A percentile compares a stretch with the other conserved stretches of the same genome.
These are phyloP conservation scores for Thielaviopsis euricoi DNA, from an alignment of 2,329 filamentous ascomycete genomes.

Conservation along the genomic window DNA sequence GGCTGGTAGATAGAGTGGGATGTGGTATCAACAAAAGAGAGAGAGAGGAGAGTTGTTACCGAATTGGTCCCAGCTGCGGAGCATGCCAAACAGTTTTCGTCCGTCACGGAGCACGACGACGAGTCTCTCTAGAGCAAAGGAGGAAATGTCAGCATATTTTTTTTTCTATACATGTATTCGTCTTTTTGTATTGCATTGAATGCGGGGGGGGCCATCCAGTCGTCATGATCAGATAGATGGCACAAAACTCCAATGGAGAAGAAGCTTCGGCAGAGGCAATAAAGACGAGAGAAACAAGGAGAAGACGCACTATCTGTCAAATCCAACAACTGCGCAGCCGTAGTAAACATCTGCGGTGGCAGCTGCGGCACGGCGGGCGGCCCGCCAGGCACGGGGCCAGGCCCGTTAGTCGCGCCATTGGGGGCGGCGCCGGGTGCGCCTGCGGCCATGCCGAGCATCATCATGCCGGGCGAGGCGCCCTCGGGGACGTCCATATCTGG, in stretches of 20 bases:
- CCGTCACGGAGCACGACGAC: constrained; percentile 84
- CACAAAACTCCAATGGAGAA: too few relatives aligned
- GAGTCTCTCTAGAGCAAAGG: constrained; percentile 59
- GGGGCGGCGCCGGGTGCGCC: constrained; percentile 17
- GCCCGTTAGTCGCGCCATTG: constrained; percentile 16
- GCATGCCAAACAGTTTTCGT: constrained; percentile 78
- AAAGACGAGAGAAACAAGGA: too few relatives aligned
- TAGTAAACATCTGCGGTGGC: constrained; percentile 95
- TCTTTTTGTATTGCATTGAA: too few relatives aligned
- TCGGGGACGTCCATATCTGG: constrained; percentile 1
- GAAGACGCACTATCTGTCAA: constrained; percentile 80
- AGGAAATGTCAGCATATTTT: neutral
- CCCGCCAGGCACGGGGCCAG: constrained; percentile 20
- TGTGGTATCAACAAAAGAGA: constrained; percentile 11
- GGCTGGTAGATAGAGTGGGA: neutral
- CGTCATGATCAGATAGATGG: too few relatives aligned
- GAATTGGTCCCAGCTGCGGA: constrained; percentile 96
- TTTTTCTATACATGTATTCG: too few relatives aligned
- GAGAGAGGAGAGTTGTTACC: constrained; percentile 37
- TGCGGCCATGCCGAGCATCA: constrained; percentile 11
- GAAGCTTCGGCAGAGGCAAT: neutral
- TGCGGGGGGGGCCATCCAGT: too few relatives aligned
- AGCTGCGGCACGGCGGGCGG: constrained; percentile 43
- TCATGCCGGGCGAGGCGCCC: constrained; percentile 4
- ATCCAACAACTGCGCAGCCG: constrained; percentile 85